Evolutionary conservation across 192 early-diverging fungal species (phyloP).

Genomic region (Entomortierella lignicola): DNA sequence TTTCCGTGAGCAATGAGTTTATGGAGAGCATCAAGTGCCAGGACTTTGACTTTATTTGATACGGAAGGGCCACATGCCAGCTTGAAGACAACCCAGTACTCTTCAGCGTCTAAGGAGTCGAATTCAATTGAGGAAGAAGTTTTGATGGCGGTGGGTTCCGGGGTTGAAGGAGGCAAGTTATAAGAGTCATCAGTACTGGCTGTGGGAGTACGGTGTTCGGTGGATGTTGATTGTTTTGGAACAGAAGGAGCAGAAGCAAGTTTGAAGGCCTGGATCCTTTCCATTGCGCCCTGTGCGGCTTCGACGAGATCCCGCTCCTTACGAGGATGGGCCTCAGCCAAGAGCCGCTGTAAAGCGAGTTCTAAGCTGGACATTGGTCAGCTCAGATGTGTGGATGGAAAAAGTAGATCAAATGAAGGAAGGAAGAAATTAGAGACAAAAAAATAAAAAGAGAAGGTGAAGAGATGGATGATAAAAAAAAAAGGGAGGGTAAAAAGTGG

Average conservation of each 20-base stretch:
- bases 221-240: constrained; percentile 31
- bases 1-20: constrained; percentile 59
- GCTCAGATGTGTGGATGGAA: neutral
- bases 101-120: constrained; percentile 52
- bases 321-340: constrained; percentile 56
- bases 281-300: constrained; percentile 47
- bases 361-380: constrained; percentile 56
- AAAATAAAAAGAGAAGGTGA: neutral
- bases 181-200: constrained; percentile 16
- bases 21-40: constrained; percentile 56
- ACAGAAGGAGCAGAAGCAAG: constrained; percentile 41
- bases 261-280: constrained; percentile 47
- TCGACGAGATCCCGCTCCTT: constrained; percentile 55
- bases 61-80: constrained; percentile 52
- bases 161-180: constrained; percentile 2
- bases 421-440: neutral
- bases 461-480: constrained; percentile 1
- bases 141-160: constrained; percentile 19
- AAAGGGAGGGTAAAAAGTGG: neutral
- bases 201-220: constrained; percentile 3
- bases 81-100: constrained; percentile 59
- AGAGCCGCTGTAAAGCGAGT: constrained; percentile 60
- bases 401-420: constrained; percentile 3
- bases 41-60: constrained; percentile 50
- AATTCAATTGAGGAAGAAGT: constrained; percentile 48